phyloP scores from a whole-genome alignment of 2,329 filamentous ascomycete species.

The Eutypa lata region DNA sequence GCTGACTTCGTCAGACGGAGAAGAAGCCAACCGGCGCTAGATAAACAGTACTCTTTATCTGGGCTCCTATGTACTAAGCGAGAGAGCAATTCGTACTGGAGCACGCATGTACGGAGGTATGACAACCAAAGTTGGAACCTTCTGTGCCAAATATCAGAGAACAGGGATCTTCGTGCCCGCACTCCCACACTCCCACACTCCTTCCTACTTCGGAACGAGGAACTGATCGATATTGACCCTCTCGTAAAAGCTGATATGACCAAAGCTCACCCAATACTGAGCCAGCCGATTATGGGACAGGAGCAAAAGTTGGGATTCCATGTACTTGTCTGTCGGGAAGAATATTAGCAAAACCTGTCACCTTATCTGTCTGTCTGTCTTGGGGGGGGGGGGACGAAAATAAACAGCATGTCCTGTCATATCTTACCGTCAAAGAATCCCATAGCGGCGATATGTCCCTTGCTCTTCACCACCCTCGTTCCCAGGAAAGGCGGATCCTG shows the following conservation, averaged over 20 bases:
- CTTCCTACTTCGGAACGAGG: slow-evolving; percentile 22
- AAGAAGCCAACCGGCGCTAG: too few relatives aligned
- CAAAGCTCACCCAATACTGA: slow-evolving; percentile 72
- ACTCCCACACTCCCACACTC: not conserved
- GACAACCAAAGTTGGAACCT: too few relatives aligned
- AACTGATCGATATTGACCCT: slow-evolving; percentile 58
- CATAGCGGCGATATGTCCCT: slow-evolving; percentile 72
- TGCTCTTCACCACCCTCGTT: slow-evolving; percentile 67
- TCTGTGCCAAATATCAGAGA: not conserved
- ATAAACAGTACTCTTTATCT: too few relatives aligned
- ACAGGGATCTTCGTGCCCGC: not conserved
- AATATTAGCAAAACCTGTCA: not conserved
- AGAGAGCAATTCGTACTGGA: too few relatives aligned
- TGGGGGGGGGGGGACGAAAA: not conserved
- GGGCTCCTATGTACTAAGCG: too few relatives aligned
- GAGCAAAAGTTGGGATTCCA: slow-evolving; percentile 73
- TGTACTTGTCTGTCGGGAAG: slow-evolving; percentile 61
- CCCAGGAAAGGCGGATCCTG: slow-evolving; percentile 69
- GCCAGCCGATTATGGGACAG: slow-evolving; percentile 74
- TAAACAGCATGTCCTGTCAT: slow-evolving; percentile 11
- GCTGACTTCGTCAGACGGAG: too few relatives aligned
- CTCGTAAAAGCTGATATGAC: slow-evolving; percentile 59
- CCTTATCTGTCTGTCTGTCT: too few relatives aligned
- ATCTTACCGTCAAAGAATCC: slow-evolving; percentile 70
- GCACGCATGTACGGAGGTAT: too few relatives aligned